Base-by-base conservation (phyloP, 2,329 filamentous ascomycete species). In the Clonostachys byssicola region DNA sequence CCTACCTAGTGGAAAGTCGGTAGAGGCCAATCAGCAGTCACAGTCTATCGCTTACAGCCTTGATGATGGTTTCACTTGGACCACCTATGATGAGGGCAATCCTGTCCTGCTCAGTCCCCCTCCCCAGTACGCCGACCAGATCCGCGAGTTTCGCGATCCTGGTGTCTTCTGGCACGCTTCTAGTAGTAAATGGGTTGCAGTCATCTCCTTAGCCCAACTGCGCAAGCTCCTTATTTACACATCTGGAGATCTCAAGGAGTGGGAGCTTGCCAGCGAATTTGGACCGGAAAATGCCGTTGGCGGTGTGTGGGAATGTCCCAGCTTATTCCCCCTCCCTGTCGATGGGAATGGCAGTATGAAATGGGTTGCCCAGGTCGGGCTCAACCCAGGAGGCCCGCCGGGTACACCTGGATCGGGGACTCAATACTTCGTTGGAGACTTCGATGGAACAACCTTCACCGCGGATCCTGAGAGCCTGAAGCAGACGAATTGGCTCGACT, bases 171-270 rank as follows among this genome's bases (percentile, higher is more conserved):
- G 46, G 46, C 36, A 48, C 34, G 46, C 34, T 3, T 12, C 36
- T 18, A 39, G 36, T 18, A 34, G 20, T 23, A 41, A 48, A 23
- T 48, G 46, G 46, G 20, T 48, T 20, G 16, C 36, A 5, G 35
- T 45, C 13, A 17, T 48, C 35, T 44, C 46, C n/a, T 33, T 44
- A 5, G 42, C 46, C 16, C 13, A 41, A 20, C 8, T 44, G 36
- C 43, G 42, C 35, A 45, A 48, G 42, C 35, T 48, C 7, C 38
- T 44, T 30, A 48, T 48, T 18, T 48, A 44, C 42, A 48, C 46
- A 6, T 48, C 46, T 23, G 5, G 13, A n/a, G 34, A 48, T 36
- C 46, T 48, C 18, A 41, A 6, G 14, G 46, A 48, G 14, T 48
- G 46, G 46, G 40, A 42, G 7, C 34, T 18, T 16, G 43, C 20